Percentiles rank a stretch among this genome's conserved stretches.
Conservation (phyloP, 2,329 filamentous ascomycete genomes). For the Graphilbum fragrans region DNA sequence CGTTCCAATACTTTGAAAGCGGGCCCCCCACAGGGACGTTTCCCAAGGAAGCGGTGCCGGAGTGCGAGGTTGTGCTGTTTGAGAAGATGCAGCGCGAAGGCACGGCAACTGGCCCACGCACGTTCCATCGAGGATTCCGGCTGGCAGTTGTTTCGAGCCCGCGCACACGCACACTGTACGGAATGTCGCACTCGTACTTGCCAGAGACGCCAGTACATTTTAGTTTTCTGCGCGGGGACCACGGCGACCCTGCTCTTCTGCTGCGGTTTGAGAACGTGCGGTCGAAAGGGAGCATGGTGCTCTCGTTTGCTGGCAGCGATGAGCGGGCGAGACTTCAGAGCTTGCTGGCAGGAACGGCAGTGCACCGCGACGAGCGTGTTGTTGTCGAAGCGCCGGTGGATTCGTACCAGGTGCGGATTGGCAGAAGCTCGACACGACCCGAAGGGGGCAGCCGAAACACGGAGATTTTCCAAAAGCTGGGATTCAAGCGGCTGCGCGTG, state of each 20-base stretch:
- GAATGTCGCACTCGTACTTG: constrained; percentile 57
- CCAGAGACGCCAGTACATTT: constrained; percentile 62
- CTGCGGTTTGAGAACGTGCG: constrained; percentile 57
- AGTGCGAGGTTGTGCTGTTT: constrained; percentile 65
- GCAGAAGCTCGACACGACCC: constrained; percentile 24
- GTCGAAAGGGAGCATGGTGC: constrained; percentile 57
- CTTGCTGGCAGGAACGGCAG: constrained; percentile 58
- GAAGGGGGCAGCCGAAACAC: constrained; percentile 38
- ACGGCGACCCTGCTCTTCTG: constrained; percentile 55
- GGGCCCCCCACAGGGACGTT: constrained; percentile 59
- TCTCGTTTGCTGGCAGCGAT: constrained; percentile 64
- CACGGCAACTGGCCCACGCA: constrained; percentile 60
- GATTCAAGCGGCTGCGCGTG: constrained; percentile 57
- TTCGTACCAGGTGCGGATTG: constrained; percentile 27
- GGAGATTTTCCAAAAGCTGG: constrained; percentile 34
- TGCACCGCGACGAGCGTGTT: constrained; percentile 57
- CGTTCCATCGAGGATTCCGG: constrained; percentile 67
- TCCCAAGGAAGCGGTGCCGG: constrained; percentile 58
- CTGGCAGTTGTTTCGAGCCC: constrained; percentile 68
- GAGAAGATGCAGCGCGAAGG: constrained; percentile 56
- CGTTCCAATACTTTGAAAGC: constrained; percentile 73
- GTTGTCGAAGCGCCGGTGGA: constrained; percentile 56
- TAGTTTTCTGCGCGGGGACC: constrained; percentile 61
- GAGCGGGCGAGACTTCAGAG: constrained; percentile 62
- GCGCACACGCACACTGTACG: constrained; percentile 64